Evolutionary conservation across 2,329 filamentous ascomycete genomes (phyloP).

Genomic region (Colletotrichum higginsianum): DNA sequence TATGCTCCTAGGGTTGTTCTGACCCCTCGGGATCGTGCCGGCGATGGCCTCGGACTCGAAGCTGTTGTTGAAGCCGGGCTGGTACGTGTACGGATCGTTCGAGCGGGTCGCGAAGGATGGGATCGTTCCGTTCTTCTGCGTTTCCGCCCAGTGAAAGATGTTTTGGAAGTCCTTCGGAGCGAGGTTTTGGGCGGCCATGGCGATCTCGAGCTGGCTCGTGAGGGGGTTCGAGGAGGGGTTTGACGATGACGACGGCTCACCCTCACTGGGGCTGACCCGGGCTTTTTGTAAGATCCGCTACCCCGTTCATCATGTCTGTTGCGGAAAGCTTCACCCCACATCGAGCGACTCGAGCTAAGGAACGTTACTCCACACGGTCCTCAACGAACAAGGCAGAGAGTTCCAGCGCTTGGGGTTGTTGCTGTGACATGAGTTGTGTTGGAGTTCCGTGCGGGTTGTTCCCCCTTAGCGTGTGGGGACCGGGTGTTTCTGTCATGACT

Average conservation of each 20-base stretch:
- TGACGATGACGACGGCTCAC: neutral
- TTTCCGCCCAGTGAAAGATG: constrained; percentile 72
- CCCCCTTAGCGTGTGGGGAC: constrained; percentile 2
- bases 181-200: constrained; percentile 24
- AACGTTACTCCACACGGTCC: constrained; percentile 20
- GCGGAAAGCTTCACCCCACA: constrained; percentile 31
- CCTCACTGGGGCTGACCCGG: neutral
- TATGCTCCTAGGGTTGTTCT: constrained; percentile 60
- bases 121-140: constrained; percentile 69
- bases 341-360: constrained; percentile 10
- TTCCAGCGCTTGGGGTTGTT: neutral
- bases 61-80: constrained; percentile 68
- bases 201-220: neutral
- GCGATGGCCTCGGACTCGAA: constrained; percentile 63
- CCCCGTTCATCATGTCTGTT: neutral
- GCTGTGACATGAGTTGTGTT: neutral
- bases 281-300: constrained; percentile 7
- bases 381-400: neutral
- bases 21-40: constrained; percentile 61
- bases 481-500: constrained; percentile 18
- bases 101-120: constrained; percentile 65
- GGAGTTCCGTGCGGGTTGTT: neutral
- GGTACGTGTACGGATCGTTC: constrained; percentile 65
- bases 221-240: neutral
- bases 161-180: constrained; percentile 59